Conservation (phyloP, 2,329 filamentous ascomycete genomes). For the Sphaerulina musiva region DNA sequence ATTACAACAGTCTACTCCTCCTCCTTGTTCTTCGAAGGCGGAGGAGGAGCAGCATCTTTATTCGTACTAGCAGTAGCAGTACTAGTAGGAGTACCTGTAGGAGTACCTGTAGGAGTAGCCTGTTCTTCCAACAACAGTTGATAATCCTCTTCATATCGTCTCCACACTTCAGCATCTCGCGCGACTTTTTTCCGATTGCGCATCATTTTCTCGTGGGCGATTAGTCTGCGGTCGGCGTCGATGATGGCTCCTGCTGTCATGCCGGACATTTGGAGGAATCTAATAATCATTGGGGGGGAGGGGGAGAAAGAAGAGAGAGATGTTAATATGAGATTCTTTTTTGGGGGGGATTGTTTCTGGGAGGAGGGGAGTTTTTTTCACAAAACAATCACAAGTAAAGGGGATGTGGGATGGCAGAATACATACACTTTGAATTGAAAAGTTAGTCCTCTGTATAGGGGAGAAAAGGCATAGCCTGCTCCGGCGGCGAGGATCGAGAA, state of each 20-base stretch:
- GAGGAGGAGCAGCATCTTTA: too few species aligned
- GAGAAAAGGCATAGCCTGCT: slow-evolving; percentile 58
- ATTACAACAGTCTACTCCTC: not conserved
- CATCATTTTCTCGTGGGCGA: slow-evolving; percentile 60
- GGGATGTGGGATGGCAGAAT: too few species aligned
- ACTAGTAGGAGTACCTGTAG: too few species aligned
- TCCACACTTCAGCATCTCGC: slow-evolving; percentile 61
- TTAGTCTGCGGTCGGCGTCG: slow-evolving; percentile 63
- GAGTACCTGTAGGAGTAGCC: not conserved
- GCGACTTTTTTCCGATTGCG: slow-evolving; percentile 58
- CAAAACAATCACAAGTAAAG: too few species aligned
- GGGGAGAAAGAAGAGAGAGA: too few species aligned
- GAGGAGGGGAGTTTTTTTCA: too few species aligned
- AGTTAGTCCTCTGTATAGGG: slow-evolving; percentile 65
- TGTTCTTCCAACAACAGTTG: slow-evolving; percentile 10
- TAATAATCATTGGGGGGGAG: slow-evolving; percentile 31
- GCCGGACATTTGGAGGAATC: slow-evolving; percentile 76
- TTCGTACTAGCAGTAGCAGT: too few species aligned
- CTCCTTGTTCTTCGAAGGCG: not conserved
- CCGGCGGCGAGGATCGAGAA: slow-evolving; percentile 57
- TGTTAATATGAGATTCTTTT: too few species aligned
- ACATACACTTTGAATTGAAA: slow-evolving; percentile 72
- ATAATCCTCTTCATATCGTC: slow-evolving; percentile 20
- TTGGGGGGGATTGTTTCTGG: too few species aligned
- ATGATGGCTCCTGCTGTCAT: slow-evolving; percentile 76